Evolutionary conservation across 1,284 basidiomycete species (phyloP).

Genomic region (Austroboletus novae-zelandiae): DNA sequence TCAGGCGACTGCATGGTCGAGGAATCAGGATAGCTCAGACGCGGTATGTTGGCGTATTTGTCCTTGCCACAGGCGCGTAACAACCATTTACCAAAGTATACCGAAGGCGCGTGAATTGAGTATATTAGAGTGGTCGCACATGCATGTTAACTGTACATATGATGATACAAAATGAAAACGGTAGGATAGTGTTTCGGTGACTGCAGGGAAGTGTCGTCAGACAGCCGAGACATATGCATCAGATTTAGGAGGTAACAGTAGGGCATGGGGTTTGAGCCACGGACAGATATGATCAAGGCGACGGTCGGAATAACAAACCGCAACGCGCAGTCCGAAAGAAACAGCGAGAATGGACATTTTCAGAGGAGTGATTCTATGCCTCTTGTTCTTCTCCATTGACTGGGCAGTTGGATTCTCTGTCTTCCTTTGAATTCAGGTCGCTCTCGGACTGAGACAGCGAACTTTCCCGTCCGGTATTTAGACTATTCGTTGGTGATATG

Average conservation of each 20-base stretch:
- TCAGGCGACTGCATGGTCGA: constrained; percentile 23
- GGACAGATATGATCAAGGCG: constrained; percentile 19
- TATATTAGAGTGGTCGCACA: constrained; percentile 25
- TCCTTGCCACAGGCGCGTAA: constrained; percentile 14
- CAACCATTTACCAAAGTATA: neutral
- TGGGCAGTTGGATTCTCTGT: constrained; percentile 15
- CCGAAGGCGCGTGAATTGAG: neutral
- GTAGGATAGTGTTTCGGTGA: constrained; percentile 23
- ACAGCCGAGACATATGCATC: constrained; percentile 13
- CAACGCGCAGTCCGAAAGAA: constrained; percentile 4
- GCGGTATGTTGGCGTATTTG: constrained; percentile 6
- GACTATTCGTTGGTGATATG: constrained; percentile 67
- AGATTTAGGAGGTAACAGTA: constrained; percentile 9
- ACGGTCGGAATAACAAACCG: constrained; percentile 19
- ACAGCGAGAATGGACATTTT: constrained; percentile 1
- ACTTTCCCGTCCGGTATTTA: constrained; percentile 65
- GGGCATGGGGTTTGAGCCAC: constrained; percentile 20
- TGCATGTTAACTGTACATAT: constrained; percentile 24
- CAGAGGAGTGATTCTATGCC: constrained; percentile 37
- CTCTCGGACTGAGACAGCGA: constrained; percentile 41
- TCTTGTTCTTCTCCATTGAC: constrained; percentile 35
- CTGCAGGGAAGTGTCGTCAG: constrained; percentile 6
- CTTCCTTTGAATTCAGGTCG: constrained; percentile 18
- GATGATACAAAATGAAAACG: constrained; percentile 31
- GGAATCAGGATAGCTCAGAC: neutral